Conservation (phyloP, 345 rosid species). For the Aegle marmelos region DNA sequence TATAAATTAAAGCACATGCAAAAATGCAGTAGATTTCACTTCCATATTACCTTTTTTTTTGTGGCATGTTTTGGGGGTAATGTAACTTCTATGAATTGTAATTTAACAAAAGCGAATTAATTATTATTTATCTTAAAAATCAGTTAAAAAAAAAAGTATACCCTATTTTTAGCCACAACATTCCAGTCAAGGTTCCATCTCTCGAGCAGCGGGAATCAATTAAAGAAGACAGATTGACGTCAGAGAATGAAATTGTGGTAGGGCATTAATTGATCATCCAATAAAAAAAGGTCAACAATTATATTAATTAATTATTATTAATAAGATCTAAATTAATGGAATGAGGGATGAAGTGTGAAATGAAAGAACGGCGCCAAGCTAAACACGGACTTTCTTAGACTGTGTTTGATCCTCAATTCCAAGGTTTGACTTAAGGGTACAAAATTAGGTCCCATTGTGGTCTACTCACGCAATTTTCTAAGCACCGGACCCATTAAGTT, state of each 20-base stretch:
- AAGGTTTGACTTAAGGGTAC: not conserved
- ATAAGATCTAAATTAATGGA: conserved; percentile 4
- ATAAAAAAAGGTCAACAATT: conserved; percentile 16
- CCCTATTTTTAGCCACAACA: not conserved
- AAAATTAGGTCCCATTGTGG: not conserved
- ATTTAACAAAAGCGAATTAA: too few species aligned
- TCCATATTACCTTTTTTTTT: too few species aligned
- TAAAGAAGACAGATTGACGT: conserved; percentile 2
- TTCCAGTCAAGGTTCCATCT: conserved; percentile 3
- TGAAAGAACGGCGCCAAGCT: not conserved
- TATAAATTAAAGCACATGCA: too few species aligned
- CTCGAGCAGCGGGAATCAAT: conserved; percentile 27
- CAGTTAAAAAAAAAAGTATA: not conserved
- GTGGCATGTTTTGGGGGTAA: too few species aligned
- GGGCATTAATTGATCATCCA: conserved; percentile 28
- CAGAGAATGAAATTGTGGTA: conserved; percentile 11
- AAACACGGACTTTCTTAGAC: not conserved
- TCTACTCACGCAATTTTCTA: conserved; percentile 10
- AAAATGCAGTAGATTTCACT: too few species aligned
- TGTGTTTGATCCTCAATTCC: conserved; percentile 9
- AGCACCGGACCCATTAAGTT: not conserved
- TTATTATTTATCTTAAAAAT: not conserved
- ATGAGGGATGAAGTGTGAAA: conserved; percentile 6
- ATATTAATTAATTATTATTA: not conserved
- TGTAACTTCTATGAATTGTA: too few species aligned